Conservation (phyloP, 257 asterid genomes). For the Solanum chiquidenum region DNA sequence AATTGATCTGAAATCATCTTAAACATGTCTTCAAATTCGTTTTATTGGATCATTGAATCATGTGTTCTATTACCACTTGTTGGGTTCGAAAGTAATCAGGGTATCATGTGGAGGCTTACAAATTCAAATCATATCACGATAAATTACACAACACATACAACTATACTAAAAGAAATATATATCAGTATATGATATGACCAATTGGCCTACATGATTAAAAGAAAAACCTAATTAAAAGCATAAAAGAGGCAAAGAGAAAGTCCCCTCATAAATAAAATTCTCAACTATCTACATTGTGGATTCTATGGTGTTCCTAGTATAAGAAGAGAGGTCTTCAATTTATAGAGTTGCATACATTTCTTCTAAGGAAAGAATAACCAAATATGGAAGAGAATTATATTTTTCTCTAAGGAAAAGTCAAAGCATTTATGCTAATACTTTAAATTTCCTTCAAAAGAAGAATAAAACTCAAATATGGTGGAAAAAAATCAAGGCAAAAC, state of each 20-base stretch:
- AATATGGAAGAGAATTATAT: neutral
- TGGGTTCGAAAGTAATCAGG: too few species aligned
- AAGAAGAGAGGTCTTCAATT: too few species aligned
- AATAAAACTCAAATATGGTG: neutral
- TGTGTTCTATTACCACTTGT: neutral
- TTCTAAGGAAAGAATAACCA: neutral
- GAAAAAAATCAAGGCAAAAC: too few species aligned
- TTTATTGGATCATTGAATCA: neutral
- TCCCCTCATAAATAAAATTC: neutral
- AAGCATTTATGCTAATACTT: too few species aligned
- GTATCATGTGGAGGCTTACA: neutral
- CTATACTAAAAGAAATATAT: neutral
- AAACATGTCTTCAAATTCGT: neutral
- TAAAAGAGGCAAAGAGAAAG: neutral
- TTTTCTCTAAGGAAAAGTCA: neutral
- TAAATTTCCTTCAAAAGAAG: neutral
- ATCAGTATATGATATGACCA: neutral
- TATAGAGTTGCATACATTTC: neutral
- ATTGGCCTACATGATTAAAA: neutral
- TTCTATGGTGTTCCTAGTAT: neutral
- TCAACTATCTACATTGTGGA: neutral
- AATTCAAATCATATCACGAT: too few species aligned
- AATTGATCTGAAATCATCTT: neutral
- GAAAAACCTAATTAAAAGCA: neutral
- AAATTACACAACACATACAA: neutral